phyloP scores from a whole-genome alignment of 805 yeast species.

The Starmerella vaccinii region DNA sequence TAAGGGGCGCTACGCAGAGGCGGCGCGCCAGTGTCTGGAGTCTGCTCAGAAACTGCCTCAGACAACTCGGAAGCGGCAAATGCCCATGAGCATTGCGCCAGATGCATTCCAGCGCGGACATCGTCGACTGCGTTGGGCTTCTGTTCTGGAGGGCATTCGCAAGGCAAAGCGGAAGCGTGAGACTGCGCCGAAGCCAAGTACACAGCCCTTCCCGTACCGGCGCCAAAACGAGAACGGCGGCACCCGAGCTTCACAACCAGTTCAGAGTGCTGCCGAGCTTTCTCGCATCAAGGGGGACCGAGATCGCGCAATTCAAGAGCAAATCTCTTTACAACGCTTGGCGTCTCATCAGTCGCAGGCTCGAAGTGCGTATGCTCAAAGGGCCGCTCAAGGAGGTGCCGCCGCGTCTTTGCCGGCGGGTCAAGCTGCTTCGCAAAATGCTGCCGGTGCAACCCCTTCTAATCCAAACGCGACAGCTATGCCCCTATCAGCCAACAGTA shows the following conservation, averaged over 20 bases:
- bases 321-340: slow-evolving; percentile 28
- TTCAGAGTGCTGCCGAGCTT: slow-evolving; percentile 64
- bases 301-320: slow-evolving; percentile 72
- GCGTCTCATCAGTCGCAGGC: slow-evolving; percentile 5
- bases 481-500: background rate
- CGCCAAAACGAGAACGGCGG: slow-evolving; percentile 8
- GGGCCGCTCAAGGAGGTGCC: background rate
- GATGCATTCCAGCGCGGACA: slow-evolving; percentile 94
- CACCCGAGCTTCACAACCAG: background rate
- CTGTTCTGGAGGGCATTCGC: slow-evolving; percentile 91
- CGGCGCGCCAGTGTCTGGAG: slow-evolving; percentile 85
- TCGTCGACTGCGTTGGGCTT: slow-evolving; percentile 83
- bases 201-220: slow-evolving; percentile 14
- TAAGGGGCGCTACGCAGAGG: slow-evolving; percentile 73
- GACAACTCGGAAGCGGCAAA: slow-evolving; percentile 74
- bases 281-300: slow-evolving; percentile 74
- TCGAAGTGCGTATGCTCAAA: background rate
- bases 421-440: background rate
- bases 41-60: slow-evolving; percentile 83
- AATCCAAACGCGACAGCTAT: background rate
- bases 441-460: background rate
- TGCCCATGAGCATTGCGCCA: slow-evolving; percentile 86
- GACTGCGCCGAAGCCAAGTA: slow-evolving; percentile 49
- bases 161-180: slow-evolving; percentile 86
- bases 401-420: background rate